Conservation (phyloP, 192 early-diverging fungal genomes). For the Podila horticola region DNA sequence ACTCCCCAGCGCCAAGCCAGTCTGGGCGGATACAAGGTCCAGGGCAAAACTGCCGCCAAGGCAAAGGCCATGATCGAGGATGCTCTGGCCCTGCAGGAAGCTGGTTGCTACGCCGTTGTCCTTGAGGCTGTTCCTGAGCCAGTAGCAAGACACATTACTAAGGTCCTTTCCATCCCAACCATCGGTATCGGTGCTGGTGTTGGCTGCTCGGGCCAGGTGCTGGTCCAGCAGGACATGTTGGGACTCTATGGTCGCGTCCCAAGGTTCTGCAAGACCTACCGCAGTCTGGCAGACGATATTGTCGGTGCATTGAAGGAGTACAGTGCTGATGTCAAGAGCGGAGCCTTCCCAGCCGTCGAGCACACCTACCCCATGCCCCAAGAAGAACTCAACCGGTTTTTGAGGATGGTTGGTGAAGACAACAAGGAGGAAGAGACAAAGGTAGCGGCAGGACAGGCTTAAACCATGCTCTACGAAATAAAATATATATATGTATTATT, state of each 20-base stretch:
- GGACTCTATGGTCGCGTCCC: slow-evolving; percentile 93
- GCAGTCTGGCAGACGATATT: slow-evolving; percentile 77
- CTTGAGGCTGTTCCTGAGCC: slow-evolving; percentile 92
- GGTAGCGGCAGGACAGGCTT: slow-evolving; percentile 3
- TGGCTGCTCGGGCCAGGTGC: slow-evolving; percentile 91
- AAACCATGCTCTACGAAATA: neutral
- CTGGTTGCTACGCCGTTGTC: slow-evolving; percentile 92
- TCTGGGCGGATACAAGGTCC: slow-evolving; percentile 91
- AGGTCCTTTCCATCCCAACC: slow-evolving; percentile 83
- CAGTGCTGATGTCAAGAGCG: slow-evolving; percentile 77
- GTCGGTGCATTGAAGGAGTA: slow-evolving; percentile 78
- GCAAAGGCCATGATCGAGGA: slow-evolving; percentile 85
- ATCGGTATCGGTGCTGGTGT: slow-evolving; percentile 98
- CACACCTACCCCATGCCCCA: slow-evolving; percentile 87
- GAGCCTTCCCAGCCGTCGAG: slow-evolving; percentile 79
- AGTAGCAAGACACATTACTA: slow-evolving; percentile 90
- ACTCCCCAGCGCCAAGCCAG: slow-evolving; percentile 92
- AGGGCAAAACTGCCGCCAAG: slow-evolving; percentile 85
- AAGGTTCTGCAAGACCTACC: slow-evolving; percentile 92
- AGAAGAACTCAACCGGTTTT: slow-evolving; percentile 60
- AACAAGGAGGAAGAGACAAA: slow-evolving; percentile 10
- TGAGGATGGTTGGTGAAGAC: slow-evolving; percentile 25
- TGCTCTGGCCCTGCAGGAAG: slow-evolving; percentile 88
- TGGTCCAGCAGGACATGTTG: slow-evolving; percentile 92
- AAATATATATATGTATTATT: neutral